Percentiles rank a stretch among this genome's conserved stretches.
Evolutionary conservation across 306 rosid genomes (phyloP).

Genomic region (Mimosa pudica): DNA sequence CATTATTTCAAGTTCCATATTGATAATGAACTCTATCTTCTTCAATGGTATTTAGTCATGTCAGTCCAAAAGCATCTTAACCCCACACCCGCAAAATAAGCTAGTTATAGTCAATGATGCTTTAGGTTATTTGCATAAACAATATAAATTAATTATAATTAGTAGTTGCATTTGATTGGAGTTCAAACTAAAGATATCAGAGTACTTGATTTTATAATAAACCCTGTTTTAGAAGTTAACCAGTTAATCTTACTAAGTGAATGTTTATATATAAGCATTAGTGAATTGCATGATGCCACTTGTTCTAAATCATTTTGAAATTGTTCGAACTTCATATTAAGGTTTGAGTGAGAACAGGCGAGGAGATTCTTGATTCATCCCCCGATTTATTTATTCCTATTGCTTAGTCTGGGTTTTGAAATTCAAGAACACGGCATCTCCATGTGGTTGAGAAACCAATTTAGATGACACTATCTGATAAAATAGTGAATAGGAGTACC

Average conservation of each 20-base stretch:
- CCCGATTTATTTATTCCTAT: not conserved
- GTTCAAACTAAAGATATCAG: not conserved
- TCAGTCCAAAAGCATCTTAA: slow-evolving; percentile 34
- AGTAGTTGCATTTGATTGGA: not conserved
- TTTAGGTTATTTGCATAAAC: not conserved
- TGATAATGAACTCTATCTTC: slow-evolving; percentile 37
- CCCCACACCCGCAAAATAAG: slow-evolving; percentile 36
- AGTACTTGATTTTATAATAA: not conserved
- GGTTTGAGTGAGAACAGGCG: not conserved
- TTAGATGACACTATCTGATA: not conserved
- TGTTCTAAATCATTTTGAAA: not conserved
- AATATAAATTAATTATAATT: not conserved
- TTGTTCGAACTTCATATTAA: not conserved
- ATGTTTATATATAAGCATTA: not conserved
- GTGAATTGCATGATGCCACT: not conserved
- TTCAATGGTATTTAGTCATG: slow-evolving; percentile 33
- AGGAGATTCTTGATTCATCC: not conserved
- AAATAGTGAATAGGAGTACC: not conserved
- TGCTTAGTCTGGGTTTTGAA: not conserved
- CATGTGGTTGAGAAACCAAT: not conserved
- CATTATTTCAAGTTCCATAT: slow-evolving; percentile 19
- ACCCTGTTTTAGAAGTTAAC: not conserved
- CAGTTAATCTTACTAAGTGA: not conserved
- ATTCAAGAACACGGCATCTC: not conserved
- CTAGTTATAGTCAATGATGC: slow-evolving; percentile 27